phyloP scores from a whole-genome alignment of 352 stramenopile species.

The Halophytophthora polymorphica region DNA sequence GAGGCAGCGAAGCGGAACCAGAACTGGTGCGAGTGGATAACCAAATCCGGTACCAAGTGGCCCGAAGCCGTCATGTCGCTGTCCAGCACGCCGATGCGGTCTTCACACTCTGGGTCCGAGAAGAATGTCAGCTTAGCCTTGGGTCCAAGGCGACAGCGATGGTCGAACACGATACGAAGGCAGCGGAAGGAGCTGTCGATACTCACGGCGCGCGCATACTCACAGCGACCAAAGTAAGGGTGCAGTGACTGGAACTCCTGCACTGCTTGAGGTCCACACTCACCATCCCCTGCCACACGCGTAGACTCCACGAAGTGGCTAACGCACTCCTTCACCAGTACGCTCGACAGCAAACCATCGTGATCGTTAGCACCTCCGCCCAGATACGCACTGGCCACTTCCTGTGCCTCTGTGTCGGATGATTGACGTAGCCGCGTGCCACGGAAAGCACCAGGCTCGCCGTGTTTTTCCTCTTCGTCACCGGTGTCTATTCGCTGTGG shows the following conservation, averaged over 20 bases:
- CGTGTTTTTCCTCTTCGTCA: conserved; percentile 42
- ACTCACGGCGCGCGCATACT: conserved; percentile 65
- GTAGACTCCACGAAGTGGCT: conserved; percentile 84
- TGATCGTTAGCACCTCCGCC: conserved; percentile 46
- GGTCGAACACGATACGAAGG: conserved; percentile 80
- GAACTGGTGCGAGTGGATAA: conserved; percentile 73
- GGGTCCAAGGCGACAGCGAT: conserved; percentile 61
- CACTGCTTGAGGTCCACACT: conserved; percentile 13
- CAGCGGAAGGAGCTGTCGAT: conserved; percentile 51
- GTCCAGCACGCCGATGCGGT: conserved; percentile 51
- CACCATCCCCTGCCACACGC: conserved; percentile 56
- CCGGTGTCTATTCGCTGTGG: too few relatives aligned
- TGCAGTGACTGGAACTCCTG: conserved; percentile 82
- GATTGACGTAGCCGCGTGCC: conserved; percentile 33
- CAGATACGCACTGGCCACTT: conserved; percentile 54
- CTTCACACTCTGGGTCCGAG: conserved; percentile 61
- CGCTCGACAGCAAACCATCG: conserved; percentile 59
- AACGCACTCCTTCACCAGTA: conserved; percentile 83
- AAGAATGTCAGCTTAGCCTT: conserved; percentile 79
- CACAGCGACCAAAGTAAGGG: conserved; percentile 79
- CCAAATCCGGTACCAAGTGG: conserved; percentile 53
- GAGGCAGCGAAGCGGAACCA: conserved; percentile 79
- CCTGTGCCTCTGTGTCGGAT: conserved; percentile 60
- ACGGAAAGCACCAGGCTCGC: conserved; percentile 4
- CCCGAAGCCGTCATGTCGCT: conserved; percentile 30